These are phyloP conservation scores for Polychaeton citri DNA, from an alignment of 2,329 filamentous ascomycete genomes.

Conservation along the genomic window DNA sequence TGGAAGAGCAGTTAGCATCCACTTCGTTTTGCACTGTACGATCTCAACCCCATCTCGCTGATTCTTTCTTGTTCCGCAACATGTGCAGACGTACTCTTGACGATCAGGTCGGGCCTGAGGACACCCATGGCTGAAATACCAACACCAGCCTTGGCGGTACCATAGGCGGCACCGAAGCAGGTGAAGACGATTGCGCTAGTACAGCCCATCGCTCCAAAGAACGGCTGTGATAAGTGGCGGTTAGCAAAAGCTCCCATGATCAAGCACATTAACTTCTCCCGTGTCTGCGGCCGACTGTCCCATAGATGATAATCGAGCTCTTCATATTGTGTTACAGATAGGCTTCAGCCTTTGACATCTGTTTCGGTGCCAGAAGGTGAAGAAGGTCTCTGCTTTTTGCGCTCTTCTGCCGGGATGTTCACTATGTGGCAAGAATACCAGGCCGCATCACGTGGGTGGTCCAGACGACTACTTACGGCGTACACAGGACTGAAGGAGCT, in stretches of 20 bases:
- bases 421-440: background rate
- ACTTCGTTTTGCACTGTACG: too few relatives aligned
- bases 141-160: slow-evolving; percentile 97
- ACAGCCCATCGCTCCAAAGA: slow-evolving; percentile 97
- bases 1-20: slow-evolving; percentile 5
- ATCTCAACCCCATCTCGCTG: too few relatives aligned
- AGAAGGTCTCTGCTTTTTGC: too few relatives aligned
- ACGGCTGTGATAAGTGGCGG: slow-evolving; percentile 44
- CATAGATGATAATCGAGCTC: too few relatives aligned
- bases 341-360: too few relatives aligned
- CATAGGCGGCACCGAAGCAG: slow-evolving; percentile 92
- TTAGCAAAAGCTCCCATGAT: too few relatives aligned
- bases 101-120: slow-evolving; percentile 90
- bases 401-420: too few relatives aligned
- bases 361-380: too few relatives aligned
- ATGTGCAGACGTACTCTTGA: slow-evolving; percentile 92
- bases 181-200: slow-evolving; percentile 91
- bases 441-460: background rate
- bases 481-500: slow-evolving; percentile 68
- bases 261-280: too few relatives aligned
- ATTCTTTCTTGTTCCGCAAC: too few relatives aligned
- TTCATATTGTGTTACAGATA: too few relatives aligned
- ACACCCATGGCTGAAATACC: slow-evolving; percentile 98
- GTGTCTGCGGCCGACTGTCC: too few relatives aligned
- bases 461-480: slow-evolving; percentile 76